Percentiles rank a stretch among this genome's conserved stretches.
phyloP scores from a whole-genome alignment of 1,284 basidiomycete species.

The Ustanciosporium gigantosporum region DNA sequence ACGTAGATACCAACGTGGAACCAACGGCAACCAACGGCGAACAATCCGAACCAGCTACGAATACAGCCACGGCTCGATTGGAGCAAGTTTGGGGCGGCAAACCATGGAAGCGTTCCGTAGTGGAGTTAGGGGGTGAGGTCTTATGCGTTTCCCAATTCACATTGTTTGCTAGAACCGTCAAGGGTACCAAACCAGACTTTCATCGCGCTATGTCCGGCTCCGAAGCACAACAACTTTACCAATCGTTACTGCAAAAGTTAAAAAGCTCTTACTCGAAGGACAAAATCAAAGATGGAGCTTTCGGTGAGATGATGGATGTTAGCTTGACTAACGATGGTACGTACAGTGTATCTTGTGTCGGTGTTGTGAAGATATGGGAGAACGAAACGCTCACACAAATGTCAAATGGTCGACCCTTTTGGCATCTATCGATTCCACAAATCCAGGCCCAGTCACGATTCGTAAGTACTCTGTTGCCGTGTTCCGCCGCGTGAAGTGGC shows the following conservation, averaged over 20 bases:
- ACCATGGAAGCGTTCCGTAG: conserved; percentile 51
- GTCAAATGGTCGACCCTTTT: no score
- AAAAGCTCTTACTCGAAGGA: conserved; percentile 32
- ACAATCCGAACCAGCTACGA: not conserved
- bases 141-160: conserved; percentile 60
- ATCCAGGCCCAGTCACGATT: no score
- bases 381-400: no score
- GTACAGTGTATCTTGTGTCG: not conserved
- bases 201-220: conserved; percentile 51
- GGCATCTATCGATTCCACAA: no score
- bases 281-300: conserved; percentile 51
- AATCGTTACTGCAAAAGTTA: conserved; percentile 41
- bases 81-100: conserved; percentile 50
- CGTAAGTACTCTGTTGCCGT: no score
- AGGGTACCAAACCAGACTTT: conserved; percentile 59
- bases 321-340: conserved; percentile 53
- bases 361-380: no score
- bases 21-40: not conserved
- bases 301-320: conserved; percentile 60
- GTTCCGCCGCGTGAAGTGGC: no score
- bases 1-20: no score
- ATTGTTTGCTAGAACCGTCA: conserved; percentile 49
- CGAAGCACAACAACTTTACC: conserved; percentile 42
- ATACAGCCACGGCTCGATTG: conserved; percentile 10
- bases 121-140: conserved; percentile 52